These are phyloP conservation scores for Diplotaxis tenuifolia DNA, from an alignment of 345 rosid genomes.

Conservation along the genomic window DNA sequence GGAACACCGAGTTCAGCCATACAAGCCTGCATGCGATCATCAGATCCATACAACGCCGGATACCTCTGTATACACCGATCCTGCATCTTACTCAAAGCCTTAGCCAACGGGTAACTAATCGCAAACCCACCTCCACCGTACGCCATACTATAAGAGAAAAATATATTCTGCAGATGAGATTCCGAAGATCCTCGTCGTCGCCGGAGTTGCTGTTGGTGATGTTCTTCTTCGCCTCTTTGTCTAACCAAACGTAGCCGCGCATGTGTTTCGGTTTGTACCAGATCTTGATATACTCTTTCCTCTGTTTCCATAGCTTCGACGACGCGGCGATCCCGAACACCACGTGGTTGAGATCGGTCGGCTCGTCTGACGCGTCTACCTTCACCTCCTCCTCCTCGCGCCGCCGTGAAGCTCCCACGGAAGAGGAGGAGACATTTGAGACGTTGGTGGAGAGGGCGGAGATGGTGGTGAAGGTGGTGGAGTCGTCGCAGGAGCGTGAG, in stretches of 20 bases:
- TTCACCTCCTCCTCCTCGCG: conserved; percentile 19
- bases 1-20: conserved; percentile 99
- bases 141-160: conserved; percentile 95
- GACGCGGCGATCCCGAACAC: conserved; percentile 97
- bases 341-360: conserved; percentile 60
- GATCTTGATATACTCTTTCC: conserved; percentile 90
- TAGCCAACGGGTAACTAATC: conserved; percentile 84
- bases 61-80: conserved; percentile 85
- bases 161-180: conserved; percentile 87
- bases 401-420: conserved; percentile 17
- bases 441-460: conserved; percentile 32
- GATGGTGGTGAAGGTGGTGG: conserved; percentile 26
- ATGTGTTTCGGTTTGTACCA: conserved; percentile 70
- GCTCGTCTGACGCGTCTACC: background rate
- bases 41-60: conserved; percentile 92
- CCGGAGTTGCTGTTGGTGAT: background rate
- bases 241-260: conserved; percentile 96
- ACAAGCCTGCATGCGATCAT: conserved; percentile 96
- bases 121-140: conserved; percentile 99
- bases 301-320: conserved; percentile 79
- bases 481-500: conserved; percentile 51
- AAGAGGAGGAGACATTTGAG: background rate
- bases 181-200: conserved; percentile 50
- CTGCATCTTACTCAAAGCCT: conserved; percentile 81
- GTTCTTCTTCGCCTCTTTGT: conserved; percentile 42